These are phyloP conservation scores for Neckera pumila DNA, from an alignment of 225 moss, liverwort and hornwort genomes.

Conservation along the genomic window DNA sequence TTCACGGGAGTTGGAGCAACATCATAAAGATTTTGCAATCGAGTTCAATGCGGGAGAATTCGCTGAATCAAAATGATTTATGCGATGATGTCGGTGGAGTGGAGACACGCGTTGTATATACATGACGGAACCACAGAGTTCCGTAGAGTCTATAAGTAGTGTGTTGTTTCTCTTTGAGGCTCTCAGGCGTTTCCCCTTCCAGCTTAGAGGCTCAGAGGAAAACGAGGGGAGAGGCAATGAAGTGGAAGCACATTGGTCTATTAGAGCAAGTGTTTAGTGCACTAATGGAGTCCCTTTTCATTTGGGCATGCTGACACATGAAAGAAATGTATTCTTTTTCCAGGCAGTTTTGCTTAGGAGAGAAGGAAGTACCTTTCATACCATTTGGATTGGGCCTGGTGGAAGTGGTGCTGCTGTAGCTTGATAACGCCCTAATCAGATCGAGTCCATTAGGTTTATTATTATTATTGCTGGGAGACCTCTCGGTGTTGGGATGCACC, in stretches of 20 bases:
- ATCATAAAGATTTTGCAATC: background rate
- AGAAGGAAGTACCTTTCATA: background rate
- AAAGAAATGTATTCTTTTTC: background rate
- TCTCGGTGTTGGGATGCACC: background rate
- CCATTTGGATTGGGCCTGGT: background rate
- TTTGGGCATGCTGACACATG: background rate
- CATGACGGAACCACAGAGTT: background rate
- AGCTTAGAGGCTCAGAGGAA: background rate
- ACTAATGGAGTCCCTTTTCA: background rate
- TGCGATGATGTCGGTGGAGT: background rate
- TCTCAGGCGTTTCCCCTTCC: background rate
- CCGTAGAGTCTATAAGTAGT: background rate
- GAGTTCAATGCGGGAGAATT: background rate
- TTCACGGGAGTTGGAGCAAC: constrained; percentile 1
- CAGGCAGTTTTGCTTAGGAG: background rate
- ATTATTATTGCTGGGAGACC: background rate
- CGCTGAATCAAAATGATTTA: background rate
- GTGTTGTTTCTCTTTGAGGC: constrained; percentile 1
- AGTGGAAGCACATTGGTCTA: background rate
- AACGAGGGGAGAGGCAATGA: background rate
- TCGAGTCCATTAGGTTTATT: background rate
- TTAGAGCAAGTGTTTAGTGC: background rate
- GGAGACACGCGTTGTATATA: constrained; percentile 4
- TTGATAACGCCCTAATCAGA: background rate
- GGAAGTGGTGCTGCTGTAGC: background rate